These are phyloP conservation scores for Salvia hispanica DNA, from an alignment of 257 asterid species.

Conservation along the genomic window DNA sequence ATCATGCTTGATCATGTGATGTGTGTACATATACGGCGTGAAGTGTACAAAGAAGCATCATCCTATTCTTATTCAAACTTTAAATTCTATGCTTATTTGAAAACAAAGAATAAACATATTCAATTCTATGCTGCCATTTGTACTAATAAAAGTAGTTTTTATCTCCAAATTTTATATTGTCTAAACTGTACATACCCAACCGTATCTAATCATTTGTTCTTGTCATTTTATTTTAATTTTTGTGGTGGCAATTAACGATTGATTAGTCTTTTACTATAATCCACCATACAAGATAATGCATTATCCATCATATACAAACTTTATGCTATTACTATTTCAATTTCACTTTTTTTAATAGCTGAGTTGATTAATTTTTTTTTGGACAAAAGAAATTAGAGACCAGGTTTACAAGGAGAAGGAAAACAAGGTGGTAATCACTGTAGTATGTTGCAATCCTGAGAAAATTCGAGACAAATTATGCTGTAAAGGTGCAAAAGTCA, in stretches of 20 bases:
- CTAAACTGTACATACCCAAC: no score
- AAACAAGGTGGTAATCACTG: conserved; percentile 60
- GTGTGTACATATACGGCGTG: not conserved
- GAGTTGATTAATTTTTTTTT: conserved; percentile 27
- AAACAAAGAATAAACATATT: no score
- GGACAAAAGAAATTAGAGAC: conserved; percentile 71
- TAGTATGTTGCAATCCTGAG: conserved; percentile 75
- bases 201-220: no score
- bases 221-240: no score
- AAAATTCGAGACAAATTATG: conserved; percentile 71
- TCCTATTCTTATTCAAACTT: no score
- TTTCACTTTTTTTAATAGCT: not conserved
- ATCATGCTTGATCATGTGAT: conserved; percentile 57
- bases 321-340: not conserved
- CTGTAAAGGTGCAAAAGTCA: conserved; percentile 56
- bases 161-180: no score
- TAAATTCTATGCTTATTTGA: no score
- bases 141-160: no score
- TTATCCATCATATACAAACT: conserved; percentile 6
- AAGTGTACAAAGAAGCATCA: not conserved
- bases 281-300: conserved; percentile 26
- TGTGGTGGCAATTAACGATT: not conserved
- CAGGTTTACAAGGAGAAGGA: conserved; percentile 61
- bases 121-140: no score
- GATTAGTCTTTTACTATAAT: not conserved